A percentile compares a stretch with the other conserved stretches of the same genome.
phyloP scores from a whole-genome alignment of 1,284 basidiomycete genomes.

The Exobasidium cylindrosporum region DNA sequence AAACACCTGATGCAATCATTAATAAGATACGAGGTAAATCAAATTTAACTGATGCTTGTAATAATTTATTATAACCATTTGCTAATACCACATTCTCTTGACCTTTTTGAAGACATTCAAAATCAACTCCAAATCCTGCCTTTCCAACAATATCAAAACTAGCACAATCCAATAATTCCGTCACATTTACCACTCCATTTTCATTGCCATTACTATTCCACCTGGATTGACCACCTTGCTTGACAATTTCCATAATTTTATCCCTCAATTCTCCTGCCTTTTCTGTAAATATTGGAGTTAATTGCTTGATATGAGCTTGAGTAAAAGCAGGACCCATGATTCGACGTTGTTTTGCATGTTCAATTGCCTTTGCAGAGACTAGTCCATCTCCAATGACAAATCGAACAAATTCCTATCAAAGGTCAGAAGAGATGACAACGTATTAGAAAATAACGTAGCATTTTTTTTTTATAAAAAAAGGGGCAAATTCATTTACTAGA shows the following conservation, averaged over 20 bases:
- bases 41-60: background rate
- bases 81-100: background rate
- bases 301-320: background rate
- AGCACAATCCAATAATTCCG: constrained; percentile 3
- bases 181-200: background rate
- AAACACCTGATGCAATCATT: background rate
- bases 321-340: background rate
- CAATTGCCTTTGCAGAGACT: background rate
- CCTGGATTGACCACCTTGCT: background rate
- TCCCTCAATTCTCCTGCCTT: constrained; percentile 1
- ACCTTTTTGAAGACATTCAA: background rate
- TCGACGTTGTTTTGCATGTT: background rate
- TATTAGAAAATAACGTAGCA: too few relatives aligned
- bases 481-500: background rate
- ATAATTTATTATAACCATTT: background rate
- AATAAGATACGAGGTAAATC: background rate
- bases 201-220: background rate
- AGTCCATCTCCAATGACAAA: background rate
- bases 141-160: constrained; percentile 8
- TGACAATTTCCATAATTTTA: background rate
- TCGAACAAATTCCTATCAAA: constrained; percentile 2
- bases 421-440: background rate
- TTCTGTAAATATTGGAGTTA: background rate
- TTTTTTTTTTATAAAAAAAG: too few relatives aligned
- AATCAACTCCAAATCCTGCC: constrained; percentile 2